Conservation (phyloP, 2,329 filamentous ascomycete species). For the Trichoderma gracile region DNA sequence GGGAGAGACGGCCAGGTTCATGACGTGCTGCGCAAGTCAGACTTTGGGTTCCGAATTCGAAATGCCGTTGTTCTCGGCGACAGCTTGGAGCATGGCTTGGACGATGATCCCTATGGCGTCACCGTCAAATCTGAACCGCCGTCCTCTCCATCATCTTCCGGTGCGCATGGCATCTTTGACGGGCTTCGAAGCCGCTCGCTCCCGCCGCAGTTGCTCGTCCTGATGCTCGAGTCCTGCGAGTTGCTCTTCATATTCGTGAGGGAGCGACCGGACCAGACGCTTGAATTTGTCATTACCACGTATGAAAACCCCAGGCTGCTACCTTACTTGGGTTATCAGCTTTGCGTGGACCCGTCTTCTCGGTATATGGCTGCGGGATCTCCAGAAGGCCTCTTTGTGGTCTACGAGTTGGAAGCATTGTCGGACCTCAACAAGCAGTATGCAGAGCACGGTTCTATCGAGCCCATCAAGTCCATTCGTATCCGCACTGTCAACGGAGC, state of each 20-base stretch:
- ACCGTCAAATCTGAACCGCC: slow-evolving; percentile 44
- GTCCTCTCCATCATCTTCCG: slow-evolving; percentile 42
- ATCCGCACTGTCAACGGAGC: slow-evolving; percentile 61
- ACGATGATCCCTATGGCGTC: slow-evolving; percentile 35
- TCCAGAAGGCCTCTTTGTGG: slow-evolving; percentile 66
- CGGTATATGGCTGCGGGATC: slow-evolving; percentile 69
- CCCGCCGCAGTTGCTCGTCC: slow-evolving; percentile 78
- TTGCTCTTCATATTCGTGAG: slow-evolving; percentile 75
- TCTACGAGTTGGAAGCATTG: slow-evolving; percentile 68
- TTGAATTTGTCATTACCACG: slow-evolving; percentile 62
- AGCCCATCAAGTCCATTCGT: slow-evolving; percentile 56
- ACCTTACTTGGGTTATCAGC: slow-evolving; percentile 61
- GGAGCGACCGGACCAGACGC: slow-evolving; percentile 44
- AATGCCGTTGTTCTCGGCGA: slow-evolving; percentile 75
- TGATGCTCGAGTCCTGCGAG: slow-evolving; percentile 72
- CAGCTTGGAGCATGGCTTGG: slow-evolving; percentile 43
- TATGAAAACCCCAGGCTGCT: slow-evolving; percentile 59
- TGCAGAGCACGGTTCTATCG: slow-evolving; percentile 45
- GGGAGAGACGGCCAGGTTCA: slow-evolving; percentile 67
- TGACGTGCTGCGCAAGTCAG: slow-evolving; percentile 72
- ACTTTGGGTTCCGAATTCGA: slow-evolving; percentile 78
- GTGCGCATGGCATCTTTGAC: slow-evolving; percentile 27
- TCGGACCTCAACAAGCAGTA: slow-evolving; percentile 54
- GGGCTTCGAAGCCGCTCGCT: slow-evolving; percentile 36
- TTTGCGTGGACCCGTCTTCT: slow-evolving; percentile 78